These are phyloP conservation scores for Acanthamoeba sp. DNA, from an alignment of 208 protist species.

Conservation along the genomic window DNA sequence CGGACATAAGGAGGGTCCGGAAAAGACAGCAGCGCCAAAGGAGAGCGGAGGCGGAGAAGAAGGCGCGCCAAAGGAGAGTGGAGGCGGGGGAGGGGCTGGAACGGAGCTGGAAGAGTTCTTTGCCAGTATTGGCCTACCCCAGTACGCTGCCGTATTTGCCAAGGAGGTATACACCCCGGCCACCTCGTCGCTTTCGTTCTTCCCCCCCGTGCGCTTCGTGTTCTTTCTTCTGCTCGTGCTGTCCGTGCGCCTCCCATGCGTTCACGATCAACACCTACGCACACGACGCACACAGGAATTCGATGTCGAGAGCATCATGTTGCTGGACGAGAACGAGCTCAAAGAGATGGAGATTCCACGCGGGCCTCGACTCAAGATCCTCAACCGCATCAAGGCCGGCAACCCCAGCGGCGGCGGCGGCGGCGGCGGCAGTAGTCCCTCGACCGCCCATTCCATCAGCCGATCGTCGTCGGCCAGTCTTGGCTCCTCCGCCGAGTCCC, in stretches of 20 bases:
- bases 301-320: slow-evolving; percentile 61
- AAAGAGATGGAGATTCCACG: slow-evolving; percentile 60
- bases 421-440: too few species aligned
- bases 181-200: background rate
- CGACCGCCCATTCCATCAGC: background rate
- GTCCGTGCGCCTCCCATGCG: background rate
- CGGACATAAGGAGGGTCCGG: background rate
- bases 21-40: background rate
- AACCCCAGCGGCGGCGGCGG: background rate
- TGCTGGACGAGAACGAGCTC: slow-evolving; percentile 59
- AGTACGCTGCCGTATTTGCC: slow-evolving; percentile 32
- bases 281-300: background rate
- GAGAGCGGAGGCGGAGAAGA: background rate
- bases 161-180: background rate
- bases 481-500: background rate
- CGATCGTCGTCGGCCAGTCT: background rate
- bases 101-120: slow-evolving; percentile 41
- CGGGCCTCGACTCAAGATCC: slow-evolving; percentile 44
- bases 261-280: background rate
- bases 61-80: background rate
- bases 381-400: slow-evolving; percentile 45
- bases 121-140: slow-evolving; percentile 10
- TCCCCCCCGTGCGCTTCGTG: background rate
- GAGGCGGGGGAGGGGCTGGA: background rate
- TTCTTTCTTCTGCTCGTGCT: too few species aligned